Base-by-base conservation (phyloP, 257 asterid genomes). In the Solanum rostratum region DNA sequence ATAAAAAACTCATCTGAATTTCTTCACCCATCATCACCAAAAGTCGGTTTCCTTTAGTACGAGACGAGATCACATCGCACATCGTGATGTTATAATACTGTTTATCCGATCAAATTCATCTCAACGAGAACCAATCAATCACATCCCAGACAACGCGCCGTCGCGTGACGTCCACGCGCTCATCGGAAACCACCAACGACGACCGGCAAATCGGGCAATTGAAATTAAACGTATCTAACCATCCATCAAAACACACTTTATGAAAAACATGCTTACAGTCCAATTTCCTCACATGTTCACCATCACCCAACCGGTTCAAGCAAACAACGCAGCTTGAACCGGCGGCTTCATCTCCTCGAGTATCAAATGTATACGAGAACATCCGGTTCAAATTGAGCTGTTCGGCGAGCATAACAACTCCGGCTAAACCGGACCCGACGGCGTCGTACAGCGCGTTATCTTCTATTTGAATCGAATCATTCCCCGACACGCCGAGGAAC, bases 231-330 rank as follows among this genome's bases (percentile, higher is more conserved):
- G 93, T 93, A n/a, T 91, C 90, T 49, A 94, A 93, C 99, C 98
- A 95, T 2, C 98, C 92, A 63, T 94, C 96, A 45, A 96, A 81
- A 86, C 99, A 96, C 4, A 86, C 91, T 89, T 90, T 91, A 86
- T 96, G 99, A 79, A 96, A 96, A 57, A 94, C 96, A 84, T 96
- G 99, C 73, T 89, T 66, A 91, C 99, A 96, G 0, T 81, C 83
- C 20, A 94, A 79, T 88, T 87, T 85, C 79, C 97, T 93, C 84
- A 96, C 92, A 49, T 54, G 87, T 79, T 96, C 98, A 66, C 98
- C 98, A 0, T 88, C 90, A 0, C 85, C 88, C n/a, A 96, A 76
- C 83, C 88, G 86, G 90, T 88, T 89, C 88, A 96, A 49, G 80
- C 99, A 96, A 69, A 96, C 93, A 60, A 90, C 94, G 83, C 99